Evolutionary conservation across 805 yeast species (phyloP).

Genomic region (Pichia nanzhaoensis): DNA sequence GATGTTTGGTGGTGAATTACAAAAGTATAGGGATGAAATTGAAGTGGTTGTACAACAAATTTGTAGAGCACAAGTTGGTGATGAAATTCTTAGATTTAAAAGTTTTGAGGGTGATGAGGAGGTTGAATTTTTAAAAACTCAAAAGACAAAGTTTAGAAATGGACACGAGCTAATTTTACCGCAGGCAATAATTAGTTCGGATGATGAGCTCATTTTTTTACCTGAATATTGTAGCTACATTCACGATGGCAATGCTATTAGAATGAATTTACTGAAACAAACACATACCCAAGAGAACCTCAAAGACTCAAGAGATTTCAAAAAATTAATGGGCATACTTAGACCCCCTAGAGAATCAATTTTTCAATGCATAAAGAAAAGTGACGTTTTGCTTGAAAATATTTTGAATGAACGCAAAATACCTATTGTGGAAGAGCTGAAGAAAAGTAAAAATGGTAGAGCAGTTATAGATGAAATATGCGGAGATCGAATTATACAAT

Average conservation of each 20-base stretch:
- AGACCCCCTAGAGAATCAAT: slow-evolving; percentile 5
- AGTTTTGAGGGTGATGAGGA: background rate
- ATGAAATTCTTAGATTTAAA: background rate
- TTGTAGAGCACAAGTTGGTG: background rate
- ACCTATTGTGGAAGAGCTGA: slow-evolving; percentile 2
- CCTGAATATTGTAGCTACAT: slow-evolving; percentile 6
- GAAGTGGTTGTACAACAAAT: slow-evolving; percentile 3
- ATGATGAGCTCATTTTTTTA: slow-evolving; percentile 3
- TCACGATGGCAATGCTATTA: slow-evolving; percentile 1
- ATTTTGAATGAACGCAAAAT: slow-evolving; percentile 3
- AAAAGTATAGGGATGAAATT: background rate
- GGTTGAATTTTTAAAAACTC: background rate
- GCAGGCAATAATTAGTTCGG: slow-evolving; percentile 4
- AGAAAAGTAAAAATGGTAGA: background rate
- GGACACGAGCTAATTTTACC: slow-evolving; percentile 9
- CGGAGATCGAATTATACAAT: background rate
- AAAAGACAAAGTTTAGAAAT: background rate
- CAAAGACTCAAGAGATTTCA: background rate
- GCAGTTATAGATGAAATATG: background rate
- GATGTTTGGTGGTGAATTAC: background rate
- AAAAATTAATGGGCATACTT: slow-evolving; percentile 8
- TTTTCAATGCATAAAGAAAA: slow-evolving; percentile 7
- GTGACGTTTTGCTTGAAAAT: slow-evolving; percentile 8
- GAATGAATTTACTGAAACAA: slow-evolving; percentile 1
- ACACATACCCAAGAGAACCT: background rate